Percentiles rank a stretch among this genome's conserved stretches.
Evolutionary conservation across 2,329 filamentous ascomycete genomes (phyloP).

Genomic region (Hypoxylon sp.): DNA sequence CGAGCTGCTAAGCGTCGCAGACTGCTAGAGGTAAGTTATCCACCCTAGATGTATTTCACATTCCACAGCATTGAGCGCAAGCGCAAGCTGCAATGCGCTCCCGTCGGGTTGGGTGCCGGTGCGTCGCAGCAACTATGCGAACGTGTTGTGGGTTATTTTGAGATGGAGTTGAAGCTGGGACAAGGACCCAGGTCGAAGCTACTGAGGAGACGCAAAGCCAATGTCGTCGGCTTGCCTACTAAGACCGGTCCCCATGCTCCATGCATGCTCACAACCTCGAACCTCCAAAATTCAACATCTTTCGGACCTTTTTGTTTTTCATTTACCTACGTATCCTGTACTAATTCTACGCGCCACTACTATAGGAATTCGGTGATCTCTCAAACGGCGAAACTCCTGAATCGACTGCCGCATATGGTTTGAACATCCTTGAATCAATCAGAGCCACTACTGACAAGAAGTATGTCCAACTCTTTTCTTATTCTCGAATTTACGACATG

Average conservation of each 20-base stretch:
- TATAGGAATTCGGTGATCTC: conserved; percentile 62
- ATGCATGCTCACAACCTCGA: conserved; percentile 32
- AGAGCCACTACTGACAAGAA: conserved; percentile 84
- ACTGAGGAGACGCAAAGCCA: conserved; percentile 40
- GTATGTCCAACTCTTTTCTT: conserved; percentile 63
- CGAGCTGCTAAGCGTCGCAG: conserved; percentile 69
- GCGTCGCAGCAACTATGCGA: conserved; percentile 41
- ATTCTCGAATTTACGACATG: conserved; percentile 4
- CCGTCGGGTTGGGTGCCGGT: conserved; percentile 17
- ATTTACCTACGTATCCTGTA: conserved; percentile 11
- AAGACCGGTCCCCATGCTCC: conserved; percentile 21
- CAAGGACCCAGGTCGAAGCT: conserved; percentile 21
- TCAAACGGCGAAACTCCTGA: conserved; percentile 72
- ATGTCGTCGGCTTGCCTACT: conserved; percentile 32
- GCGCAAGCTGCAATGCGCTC: conserved; percentile 40
- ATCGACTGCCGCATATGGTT: conserved; percentile 77
- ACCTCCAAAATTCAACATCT: conserved; percentile 33
- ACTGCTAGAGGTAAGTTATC: conserved; percentile 61
- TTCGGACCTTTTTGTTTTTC: conserved; percentile 10
- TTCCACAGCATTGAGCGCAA: conserved; percentile 40
- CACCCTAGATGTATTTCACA: conserved; percentile 29
- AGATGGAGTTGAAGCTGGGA: conserved; percentile 25
- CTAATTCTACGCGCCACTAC: conserved; percentile 31
- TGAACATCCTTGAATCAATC: conserved; percentile 81
- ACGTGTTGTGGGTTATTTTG: conserved; percentile 21